phyloP scores from a whole-genome alignment of 176 grass and related monocot genomes.

The sorghum (Sorghum bicolor) region Sorghum_bicolor_NCBIv3 NC_012875.2:59292001-59292500 shows the following conservation, averaged over 20 bases:
- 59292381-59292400: constrained; percentile 87
- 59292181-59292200: constrained; percentile 92
- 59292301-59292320: constrained; percentile 94
- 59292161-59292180: constrained; percentile 82
- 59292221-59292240: constrained; percentile 96
- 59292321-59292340: constrained; percentile 71
- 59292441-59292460: not conserved
- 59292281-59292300: constrained; percentile 92
- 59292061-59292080: not conserved
- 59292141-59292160: not conserved
- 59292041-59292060: not conserved
- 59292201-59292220: constrained; percentile 97
- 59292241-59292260: constrained; percentile 96
- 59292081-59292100: not conserved
- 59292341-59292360: constrained; percentile 95
- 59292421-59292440: constrained; percentile 9
- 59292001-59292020: not conserved
- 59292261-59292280: constrained; percentile 97
- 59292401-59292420: not conserved
- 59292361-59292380: constrained; percentile 84
- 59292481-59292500: not conserved
- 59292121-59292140: not conserved
- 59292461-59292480: not conserved
- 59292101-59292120: not conserved
- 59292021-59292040: not conserved